Percentiles rank a stretch among this genome's conserved stretches.
These are phyloP conservation scores for Cucumis hystrix DNA, from an alignment of 306 rosid genomes.

Conservation along the genomic window DNA sequence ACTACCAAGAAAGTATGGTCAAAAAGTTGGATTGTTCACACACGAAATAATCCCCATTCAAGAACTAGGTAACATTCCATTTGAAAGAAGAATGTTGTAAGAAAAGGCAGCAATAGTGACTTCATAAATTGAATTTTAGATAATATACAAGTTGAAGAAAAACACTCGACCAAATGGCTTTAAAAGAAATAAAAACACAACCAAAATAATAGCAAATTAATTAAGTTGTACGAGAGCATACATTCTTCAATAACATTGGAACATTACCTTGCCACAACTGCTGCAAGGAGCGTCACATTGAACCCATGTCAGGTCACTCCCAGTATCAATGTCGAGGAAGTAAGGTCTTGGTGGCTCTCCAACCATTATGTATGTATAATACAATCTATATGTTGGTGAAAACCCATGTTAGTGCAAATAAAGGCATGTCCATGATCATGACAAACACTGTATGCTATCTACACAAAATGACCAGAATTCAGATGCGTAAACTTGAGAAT, in stretches of 20 bases:
- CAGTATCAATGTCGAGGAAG: constrained; percentile 70
- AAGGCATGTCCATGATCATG: neutral
- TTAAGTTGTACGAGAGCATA: neutral
- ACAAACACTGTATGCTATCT: neutral
- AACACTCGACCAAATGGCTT: neutral
- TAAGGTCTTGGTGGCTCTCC: constrained; percentile 70
- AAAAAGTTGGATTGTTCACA: neutral
- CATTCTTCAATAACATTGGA: neutral
- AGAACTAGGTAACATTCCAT: neutral
- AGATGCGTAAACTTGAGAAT: neutral
- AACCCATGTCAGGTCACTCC: constrained; percentile 82
- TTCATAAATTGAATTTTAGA: neutral
- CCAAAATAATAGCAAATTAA: neutral
- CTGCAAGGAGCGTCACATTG: constrained; percentile 85
- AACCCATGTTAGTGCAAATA: constrained; percentile 7
- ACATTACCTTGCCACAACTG: constrained; percentile 66
- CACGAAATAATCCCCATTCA: neutral
- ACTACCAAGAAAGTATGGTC: neutral
- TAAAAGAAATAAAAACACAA: no score
- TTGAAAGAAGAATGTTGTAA: neutral
- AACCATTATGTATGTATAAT: constrained; percentile 44
- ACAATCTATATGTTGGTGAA: constrained; percentile 30
- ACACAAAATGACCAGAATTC: neutral
- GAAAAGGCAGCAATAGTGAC: neutral
- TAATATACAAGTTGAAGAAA: neutral